phyloP scores from a whole-genome alignment of 2,329 filamentous ascomycete genomes.

The Apiospora saccharicola region DNA sequence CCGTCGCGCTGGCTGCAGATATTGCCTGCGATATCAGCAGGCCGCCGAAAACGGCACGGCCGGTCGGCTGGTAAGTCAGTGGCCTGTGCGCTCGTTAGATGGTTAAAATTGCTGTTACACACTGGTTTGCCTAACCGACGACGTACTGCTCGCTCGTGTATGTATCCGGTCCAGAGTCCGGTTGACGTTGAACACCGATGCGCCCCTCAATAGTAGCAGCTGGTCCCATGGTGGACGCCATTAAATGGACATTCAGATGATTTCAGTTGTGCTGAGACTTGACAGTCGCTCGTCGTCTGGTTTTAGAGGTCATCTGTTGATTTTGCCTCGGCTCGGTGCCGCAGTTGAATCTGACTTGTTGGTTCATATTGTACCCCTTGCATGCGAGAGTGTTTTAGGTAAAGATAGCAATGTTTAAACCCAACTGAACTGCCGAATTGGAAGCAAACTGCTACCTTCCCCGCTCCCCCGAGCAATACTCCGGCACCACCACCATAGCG shows the following conservation, averaged over 20 bases:
- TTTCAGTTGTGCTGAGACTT: not conserved
- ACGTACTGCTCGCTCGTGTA: not conserved
- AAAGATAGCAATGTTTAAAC: not conserved
- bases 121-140: accelerated
- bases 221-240: not conserved
- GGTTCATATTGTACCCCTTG: not conserved
- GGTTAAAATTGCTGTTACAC: not conserved
- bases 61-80: not conserved
- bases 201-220: not conserved
- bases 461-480: not conserved
- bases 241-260: not conserved
- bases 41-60: constrained; percentile 16
- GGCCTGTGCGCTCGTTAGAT: not conserved
- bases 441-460: not conserved
- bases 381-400: not conserved
- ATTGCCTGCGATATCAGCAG: constrained; percentile 13
- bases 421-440: not conserved
- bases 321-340: not conserved
- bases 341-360: not conserved
- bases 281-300: not conserved
- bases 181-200: not conserved
- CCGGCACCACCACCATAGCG: too few species aligned
- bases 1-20: constrained; percentile 17
- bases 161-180: not conserved
- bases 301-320: not conserved